Percentiles rank a stretch among this genome's conserved stretches.
These are phyloP conservation scores for Prunus padus DNA, from an alignment of 306 rosid genomes.

Conservation along the genomic window DNA sequence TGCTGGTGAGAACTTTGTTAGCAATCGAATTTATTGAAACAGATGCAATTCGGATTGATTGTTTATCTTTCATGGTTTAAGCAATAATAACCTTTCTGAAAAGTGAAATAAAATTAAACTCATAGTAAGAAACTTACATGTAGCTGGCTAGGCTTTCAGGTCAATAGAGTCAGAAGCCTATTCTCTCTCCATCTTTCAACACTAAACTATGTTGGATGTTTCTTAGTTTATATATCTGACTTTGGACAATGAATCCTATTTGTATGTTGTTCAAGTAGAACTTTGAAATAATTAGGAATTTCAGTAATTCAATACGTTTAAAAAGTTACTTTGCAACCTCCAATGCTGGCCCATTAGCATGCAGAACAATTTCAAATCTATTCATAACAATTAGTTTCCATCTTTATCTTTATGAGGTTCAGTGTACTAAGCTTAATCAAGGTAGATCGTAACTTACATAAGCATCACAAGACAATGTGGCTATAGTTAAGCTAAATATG, in stretches of 20 bases:
- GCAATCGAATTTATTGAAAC: background rate
- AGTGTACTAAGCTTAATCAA: background rate
- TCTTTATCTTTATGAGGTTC: background rate
- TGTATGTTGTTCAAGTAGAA: background rate
- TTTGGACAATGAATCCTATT: background rate
- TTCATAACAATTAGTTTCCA: background rate
- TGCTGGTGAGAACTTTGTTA: background rate
- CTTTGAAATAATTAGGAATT: background rate
- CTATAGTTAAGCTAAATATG: background rate
- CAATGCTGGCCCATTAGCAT: background rate
- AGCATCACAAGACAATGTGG: background rate
- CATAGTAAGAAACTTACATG: background rate
- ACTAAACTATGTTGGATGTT: background rate
- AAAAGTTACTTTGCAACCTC: background rate
- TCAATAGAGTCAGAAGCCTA: background rate
- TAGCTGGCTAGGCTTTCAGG: background rate
- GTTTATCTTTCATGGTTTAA: background rate
- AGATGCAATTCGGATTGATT: too few relatives aligned
- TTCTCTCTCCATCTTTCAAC: background rate
- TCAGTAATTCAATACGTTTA: background rate
- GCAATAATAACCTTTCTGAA: background rate
- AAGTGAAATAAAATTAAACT: background rate
- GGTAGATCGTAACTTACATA: background rate
- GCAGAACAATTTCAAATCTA: background rate
- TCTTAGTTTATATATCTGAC: background rate